Base-by-base conservation (phyloP, 768 basidiomycete genomes). In the Rhodotorula toruloides region DNA sequence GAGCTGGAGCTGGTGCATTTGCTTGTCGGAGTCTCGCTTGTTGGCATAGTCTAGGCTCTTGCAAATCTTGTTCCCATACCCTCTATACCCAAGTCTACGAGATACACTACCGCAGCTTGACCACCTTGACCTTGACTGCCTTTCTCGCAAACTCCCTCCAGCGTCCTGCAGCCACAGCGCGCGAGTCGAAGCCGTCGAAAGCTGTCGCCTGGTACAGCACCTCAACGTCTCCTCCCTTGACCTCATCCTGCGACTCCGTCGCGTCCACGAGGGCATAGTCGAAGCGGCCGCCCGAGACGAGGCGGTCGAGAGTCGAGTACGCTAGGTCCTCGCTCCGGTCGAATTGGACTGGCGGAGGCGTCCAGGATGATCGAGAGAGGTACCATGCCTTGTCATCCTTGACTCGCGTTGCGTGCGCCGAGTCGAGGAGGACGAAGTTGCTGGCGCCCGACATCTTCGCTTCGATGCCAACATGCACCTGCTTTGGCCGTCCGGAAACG, bases 361-460 rank as follows among this genome's bases (percentile, higher is more conserved):
- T 0, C 32, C 43, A 19, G 19, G 43, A 3, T 49, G 13, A 37
- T 39, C 25, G n/a, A 52, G 46, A 25, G 58, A 58, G 54, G 65
- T 54, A 31, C 73, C 60, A 56, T 44, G 71, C 42, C 47, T 61
- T 46, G 59, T 69, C 55, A 4, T 3, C 36, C 7, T 22, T 4
- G 72, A 58, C 7, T 25, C 63, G 54, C 48, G 61, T 25, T 68
- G 64, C 54, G 8, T 74, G 54, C 44, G 54, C 32, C 57, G 79
- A 75, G 58, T 82, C 67, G 69, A 82, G 81, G 0, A 86, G 80
- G 29, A 83, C 81, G 81, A 97, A 96, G 58, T 92, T 84, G 0
- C 90, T 88, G 5, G 90, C 89, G 4, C 96, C 94, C 0, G 87
- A 91, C 77, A 94, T 92, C 4, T 90, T 86, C 2, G 89, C 88